Conservation (phyloP, 805 yeast species). For the Candida succiphila region DNA sequence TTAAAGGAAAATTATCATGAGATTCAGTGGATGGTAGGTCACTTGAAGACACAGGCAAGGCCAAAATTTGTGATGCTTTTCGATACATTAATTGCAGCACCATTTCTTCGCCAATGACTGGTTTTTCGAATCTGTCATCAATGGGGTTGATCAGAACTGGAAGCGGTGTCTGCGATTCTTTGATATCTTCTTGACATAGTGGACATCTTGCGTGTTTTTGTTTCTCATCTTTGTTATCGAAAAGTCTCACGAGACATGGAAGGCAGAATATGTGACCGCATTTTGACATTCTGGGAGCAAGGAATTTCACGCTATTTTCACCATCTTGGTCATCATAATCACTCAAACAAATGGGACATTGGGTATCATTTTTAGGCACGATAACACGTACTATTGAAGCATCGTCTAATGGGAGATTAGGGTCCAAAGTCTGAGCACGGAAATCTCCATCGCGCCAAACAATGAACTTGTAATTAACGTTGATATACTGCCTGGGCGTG, state of each 20-base stretch:
- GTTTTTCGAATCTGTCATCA: constrained; percentile 48
- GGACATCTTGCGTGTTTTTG: constrained; percentile 69
- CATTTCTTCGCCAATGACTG: constrained; percentile 44
- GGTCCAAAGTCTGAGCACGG: constrained; percentile 52
- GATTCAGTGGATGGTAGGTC: constrained; percentile 15
- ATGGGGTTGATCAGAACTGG: constrained; percentile 50
- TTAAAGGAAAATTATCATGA: constrained; percentile 47
- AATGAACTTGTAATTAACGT: constrained; percentile 76
- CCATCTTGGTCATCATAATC: too few relatives aligned
- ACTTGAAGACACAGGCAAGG: constrained; percentile 21
- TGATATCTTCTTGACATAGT: constrained; percentile 53
- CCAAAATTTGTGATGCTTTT: constrained; percentile 18
- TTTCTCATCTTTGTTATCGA: constrained; percentile 39
- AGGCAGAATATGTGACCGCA: constrained; percentile 93
- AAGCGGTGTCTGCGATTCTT: constrained; percentile 43
- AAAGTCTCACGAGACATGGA: constrained; percentile 66
- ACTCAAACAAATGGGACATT: constrained; percentile 86
- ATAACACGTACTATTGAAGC: constrained; percentile 58
- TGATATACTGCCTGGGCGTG: constrained; percentile 61
- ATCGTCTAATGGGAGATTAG: constrained; percentile 62
- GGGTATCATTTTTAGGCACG: constrained; percentile 53
- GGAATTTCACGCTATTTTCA: too few relatives aligned
- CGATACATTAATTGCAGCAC: constrained; percentile 59
- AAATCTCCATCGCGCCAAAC: constrained; percentile 57
- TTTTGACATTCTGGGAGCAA: constrained; percentile 89